These are phyloP conservation scores for Fraxinus greggii DNA, from an alignment of 305 asterid species.

Conservation along the genomic window DNA sequence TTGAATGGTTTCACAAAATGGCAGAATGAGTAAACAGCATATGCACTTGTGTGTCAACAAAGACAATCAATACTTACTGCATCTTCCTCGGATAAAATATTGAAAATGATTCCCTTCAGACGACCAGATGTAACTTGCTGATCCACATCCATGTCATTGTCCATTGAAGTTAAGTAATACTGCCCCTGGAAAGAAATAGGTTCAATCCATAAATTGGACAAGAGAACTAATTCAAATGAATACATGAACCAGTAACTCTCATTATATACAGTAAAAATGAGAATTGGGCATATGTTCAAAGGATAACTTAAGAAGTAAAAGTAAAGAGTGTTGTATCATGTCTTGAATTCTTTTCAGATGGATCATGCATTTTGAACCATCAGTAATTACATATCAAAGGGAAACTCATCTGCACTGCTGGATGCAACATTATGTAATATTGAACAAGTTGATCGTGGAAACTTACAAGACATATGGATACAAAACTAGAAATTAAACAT, in stretches of 20 bases:
- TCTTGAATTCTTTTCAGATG: background rate
- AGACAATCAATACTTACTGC: conserved; percentile 51
- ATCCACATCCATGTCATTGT: conserved; percentile 38
- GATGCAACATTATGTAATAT: background rate
- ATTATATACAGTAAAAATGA: conserved; percentile 6
- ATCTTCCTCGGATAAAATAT: conserved; percentile 58
- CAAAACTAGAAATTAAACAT: background rate
- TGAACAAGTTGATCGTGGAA: background rate
- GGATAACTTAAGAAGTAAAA: background rate
- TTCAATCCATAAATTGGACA: conserved; percentile 15
- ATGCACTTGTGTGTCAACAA: background rate
- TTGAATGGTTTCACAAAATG: conserved; percentile 1
- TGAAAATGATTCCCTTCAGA: conserved; percentile 50
- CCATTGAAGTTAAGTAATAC: conserved; percentile 42
- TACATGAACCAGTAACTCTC: background rate
- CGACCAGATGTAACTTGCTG: conserved; percentile 54
- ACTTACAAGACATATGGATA: background rate
- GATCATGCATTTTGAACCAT: background rate
- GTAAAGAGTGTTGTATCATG: background rate
- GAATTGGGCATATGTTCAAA: background rate
- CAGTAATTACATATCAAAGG: background rate
- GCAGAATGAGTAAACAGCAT: conserved; percentile 4
- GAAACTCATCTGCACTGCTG: background rate
- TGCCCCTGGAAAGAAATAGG: conserved; percentile 24
- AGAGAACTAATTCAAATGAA: background rate